These are phyloP conservation scores for Crithidia fasciculata DNA, from an alignment of 208 protist genomes.

Conservation along the genomic window DNA sequence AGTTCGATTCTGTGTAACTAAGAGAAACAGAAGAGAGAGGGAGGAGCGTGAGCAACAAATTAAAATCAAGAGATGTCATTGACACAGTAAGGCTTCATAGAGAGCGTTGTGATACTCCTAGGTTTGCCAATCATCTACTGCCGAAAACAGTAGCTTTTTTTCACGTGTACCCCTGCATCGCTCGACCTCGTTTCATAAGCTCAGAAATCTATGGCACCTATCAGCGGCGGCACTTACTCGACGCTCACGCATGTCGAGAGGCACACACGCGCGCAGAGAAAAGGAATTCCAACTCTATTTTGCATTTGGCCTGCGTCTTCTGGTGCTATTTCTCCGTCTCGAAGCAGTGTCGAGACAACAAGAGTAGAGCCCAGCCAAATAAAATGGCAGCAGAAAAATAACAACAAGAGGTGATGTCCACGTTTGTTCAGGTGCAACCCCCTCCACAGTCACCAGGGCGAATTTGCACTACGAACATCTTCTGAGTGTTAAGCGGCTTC, in stretches of 20 bases:
- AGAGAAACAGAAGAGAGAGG: too few relatives aligned
- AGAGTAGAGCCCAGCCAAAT: not conserved
- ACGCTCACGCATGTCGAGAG: too few relatives aligned
- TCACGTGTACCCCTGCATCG: not conserved
- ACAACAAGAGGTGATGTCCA: not conserved
- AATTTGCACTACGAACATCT: not conserved
- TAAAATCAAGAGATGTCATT: too few relatives aligned
- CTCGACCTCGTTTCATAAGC: not conserved
- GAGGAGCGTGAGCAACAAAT: too few relatives aligned
- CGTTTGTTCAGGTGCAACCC: not conserved
- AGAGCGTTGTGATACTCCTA: not conserved
- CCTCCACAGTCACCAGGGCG: not conserved
- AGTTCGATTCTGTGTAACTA: too few relatives aligned
- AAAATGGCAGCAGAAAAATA: not conserved
- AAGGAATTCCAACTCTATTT: too few relatives aligned
- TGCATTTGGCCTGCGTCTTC: too few relatives aligned
- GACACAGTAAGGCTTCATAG: too few relatives aligned
- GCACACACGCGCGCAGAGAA: too few relatives aligned
- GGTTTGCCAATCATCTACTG: not conserved
- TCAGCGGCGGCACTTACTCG: too few relatives aligned
- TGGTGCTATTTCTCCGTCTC: too few relatives aligned
- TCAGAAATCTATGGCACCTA: not conserved
- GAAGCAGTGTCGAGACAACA: not conserved
- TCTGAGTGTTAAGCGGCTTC: too few relatives aligned
- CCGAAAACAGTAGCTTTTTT: not conserved